phyloP scores from a whole-genome alignment of 306 rosid genomes.

The Lathyrus aphaca region DNA sequence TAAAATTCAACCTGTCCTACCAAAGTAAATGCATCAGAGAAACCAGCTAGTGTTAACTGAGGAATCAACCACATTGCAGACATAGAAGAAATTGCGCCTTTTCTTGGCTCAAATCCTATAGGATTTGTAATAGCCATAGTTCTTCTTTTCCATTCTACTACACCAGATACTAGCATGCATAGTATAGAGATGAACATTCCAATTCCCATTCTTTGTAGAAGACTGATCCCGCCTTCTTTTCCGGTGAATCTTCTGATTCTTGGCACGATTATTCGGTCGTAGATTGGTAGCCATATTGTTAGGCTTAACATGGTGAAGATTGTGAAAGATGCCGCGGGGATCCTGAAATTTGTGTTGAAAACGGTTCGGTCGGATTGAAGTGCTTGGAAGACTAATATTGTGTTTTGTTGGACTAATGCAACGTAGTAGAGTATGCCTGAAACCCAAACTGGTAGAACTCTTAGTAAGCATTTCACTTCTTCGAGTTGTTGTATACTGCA shows the following conservation, averaged over 20 bases:
- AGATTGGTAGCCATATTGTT: conserved; percentile 70
- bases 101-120: conserved; percentile 57
- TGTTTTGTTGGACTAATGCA: conserved; percentile 60
- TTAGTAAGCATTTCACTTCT: conserved; percentile 70
- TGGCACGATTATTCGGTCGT: conserved; percentile 67
- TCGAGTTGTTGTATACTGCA: conserved; percentile 87
- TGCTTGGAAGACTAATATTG: conserved; percentile 78
- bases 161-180: conserved; percentile 58
- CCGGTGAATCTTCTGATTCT: conserved; percentile 52
- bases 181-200: conserved; percentile 59
- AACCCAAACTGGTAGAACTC: conserved; percentile 78
- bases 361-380: conserved; percentile 64
- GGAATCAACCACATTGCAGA: conserved; percentile 80
- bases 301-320: conserved; percentile 69
- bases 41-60: conserved; percentile 61
- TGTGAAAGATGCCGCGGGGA: conserved; percentile 76
- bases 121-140: conserved; percentile 51
- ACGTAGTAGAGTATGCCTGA: conserved; percentile 52
- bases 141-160: conserved; percentile 60
- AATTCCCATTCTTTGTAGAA: conserved; percentile 78
- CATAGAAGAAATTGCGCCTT: conserved; percentile 78
- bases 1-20: conserved; percentile 77
- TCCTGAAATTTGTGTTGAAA: conserved; percentile 50
- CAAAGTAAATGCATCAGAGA: conserved; percentile 58
- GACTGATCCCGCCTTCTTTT: conserved; percentile 79